Conservation (phyloP, 139 green algal species). For the Gonium pectorale region DNA sequence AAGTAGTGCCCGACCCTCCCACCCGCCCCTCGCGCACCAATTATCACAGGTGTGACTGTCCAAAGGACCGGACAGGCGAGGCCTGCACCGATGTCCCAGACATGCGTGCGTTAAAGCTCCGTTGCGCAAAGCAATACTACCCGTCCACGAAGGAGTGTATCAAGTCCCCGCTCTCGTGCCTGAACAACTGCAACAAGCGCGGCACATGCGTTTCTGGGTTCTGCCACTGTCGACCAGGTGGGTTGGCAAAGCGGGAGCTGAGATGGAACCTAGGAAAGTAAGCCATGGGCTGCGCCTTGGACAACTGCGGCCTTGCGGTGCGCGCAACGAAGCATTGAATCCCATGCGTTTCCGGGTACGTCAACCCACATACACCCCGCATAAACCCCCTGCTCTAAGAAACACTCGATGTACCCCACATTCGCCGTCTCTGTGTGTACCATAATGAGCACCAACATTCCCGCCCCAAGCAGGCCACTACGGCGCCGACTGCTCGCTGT, state of each 20-base stretch:
- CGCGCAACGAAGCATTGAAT: too few relatives aligned
- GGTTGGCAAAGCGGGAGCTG: too few relatives aligned
- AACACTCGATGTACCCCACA: too few relatives aligned
- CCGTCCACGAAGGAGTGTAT: slow-evolving; percentile 20
- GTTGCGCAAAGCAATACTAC: not conserved
- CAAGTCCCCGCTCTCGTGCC: slow-evolving; percentile 8
- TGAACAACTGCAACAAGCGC: slow-evolving; percentile 31
- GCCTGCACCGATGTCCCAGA: not conserved
- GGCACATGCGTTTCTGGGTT: slow-evolving; percentile 16
- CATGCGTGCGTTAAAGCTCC: not conserved
- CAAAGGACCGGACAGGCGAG: slow-evolving; percentile 15
- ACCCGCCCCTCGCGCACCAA: not conserved
- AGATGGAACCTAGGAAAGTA: too few relatives aligned
- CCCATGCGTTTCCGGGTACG: too few relatives aligned
- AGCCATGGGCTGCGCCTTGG: too few relatives aligned
- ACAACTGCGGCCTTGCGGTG: too few relatives aligned
- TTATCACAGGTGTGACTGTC: slow-evolving; percentile 33
- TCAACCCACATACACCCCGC: too few relatives aligned
- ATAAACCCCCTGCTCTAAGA: too few relatives aligned
- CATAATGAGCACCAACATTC: not conserved
- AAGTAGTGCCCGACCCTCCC: not conserved
- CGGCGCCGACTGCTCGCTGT: slow-evolving; percentile 48
- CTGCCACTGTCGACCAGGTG: slow-evolving; percentile 41
- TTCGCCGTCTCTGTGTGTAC: too few relatives aligned
- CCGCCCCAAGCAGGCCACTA: slow-evolving; percentile 3